Base-by-base conservation (phyloP, 2,329 filamentous ascomycete genomes). In the Camptophora hylomeconis region DNA sequence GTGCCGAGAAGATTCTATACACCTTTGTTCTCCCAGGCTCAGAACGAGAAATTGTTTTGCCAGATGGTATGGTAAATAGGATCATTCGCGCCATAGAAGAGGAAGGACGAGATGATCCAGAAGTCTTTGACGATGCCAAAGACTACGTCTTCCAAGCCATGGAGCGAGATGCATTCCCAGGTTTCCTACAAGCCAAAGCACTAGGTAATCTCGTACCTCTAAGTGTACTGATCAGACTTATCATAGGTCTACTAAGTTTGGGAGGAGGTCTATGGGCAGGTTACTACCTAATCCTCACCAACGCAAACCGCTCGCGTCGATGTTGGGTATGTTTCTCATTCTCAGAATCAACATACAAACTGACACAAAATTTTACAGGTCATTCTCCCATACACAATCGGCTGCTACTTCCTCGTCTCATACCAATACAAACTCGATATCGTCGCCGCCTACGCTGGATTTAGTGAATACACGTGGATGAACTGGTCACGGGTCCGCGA, bases 61-160 rank as follows among this genome's bases (percentile, higher is more conserved):
- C 89, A 0, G 79, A 86, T 37, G 75, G 75, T 18, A 93, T 95
- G 48, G 78, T 87, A 1, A 69, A 80, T 31, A 76, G 86, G 14
- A 86, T 95, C 35, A 92, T 84, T 20, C 69, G 75, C 12, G 72
- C 82, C 9, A 92, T 98, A 39, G 89, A 98, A 57, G 79, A 87
- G 43, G 76, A 83, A 40, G 82, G 83, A 24, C 75, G 89, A 45
- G 89, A 95, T 47, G 89, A 98, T 50, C 89, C 89, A 0, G 89
- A 98, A 54, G 80, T 98, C 8, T 98, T 98, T 47, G 89, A 95
- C 51, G 75, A 82, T 12, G 89, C 89, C 31, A 98, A 98, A 63
- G 89, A 98, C 60, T 98, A 95, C 52, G 89, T 95, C 38, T 98
- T 95, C 56, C 92, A 98, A 58, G 92, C 92, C 18, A 98, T 98